A percentile compares a stretch with the other conserved stretches of the same genome.
phyloP scores from a whole-genome alignment of 768 basidiomycete species.

The Mycena capillaripes region DNA sequence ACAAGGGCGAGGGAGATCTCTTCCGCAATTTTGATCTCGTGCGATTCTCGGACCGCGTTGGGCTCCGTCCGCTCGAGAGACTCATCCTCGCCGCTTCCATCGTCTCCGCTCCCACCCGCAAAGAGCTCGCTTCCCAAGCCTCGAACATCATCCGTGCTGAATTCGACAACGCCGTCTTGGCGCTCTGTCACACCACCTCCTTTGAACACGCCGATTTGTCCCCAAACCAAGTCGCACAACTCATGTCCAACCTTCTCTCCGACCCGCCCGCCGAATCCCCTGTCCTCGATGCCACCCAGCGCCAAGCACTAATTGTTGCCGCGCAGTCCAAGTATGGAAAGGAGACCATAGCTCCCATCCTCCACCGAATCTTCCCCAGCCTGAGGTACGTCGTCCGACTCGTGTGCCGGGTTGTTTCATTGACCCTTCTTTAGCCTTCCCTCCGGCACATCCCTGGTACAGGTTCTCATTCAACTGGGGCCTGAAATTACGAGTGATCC shows the following conservation, averaged over 20 bases:
- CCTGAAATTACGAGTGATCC: slow-evolving; percentile 83
- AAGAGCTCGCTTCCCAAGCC: slow-evolving; percentile 75
- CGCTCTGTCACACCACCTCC: slow-evolving; percentile 83
- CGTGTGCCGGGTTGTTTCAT: slow-evolving; percentile 33
- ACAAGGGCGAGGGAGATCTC: slow-evolving; percentile 88
- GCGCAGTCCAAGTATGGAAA: slow-evolving; percentile 86
- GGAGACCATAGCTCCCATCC: slow-evolving; percentile 79
- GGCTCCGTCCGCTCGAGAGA: slow-evolving; percentile 83
- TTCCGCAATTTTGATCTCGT: slow-evolving; percentile 88
- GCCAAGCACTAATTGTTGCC: slow-evolving; percentile 81
- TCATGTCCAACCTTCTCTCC: slow-evolving; percentile 85
- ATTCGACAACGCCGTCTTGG: slow-evolving; percentile 83
- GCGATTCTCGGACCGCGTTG: slow-evolving; percentile 86
- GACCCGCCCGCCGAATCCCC: slow-evolving; percentile 79
- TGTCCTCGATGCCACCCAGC: slow-evolving; percentile 78
- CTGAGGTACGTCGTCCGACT: slow-evolving; percentile 67
- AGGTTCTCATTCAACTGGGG: slow-evolving; percentile 82
- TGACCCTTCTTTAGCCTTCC: slow-evolving; percentile 64
- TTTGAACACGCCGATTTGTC: slow-evolving; percentile 88
- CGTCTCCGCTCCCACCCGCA: slow-evolving; percentile 68
- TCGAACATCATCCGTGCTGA: slow-evolving; percentile 77
- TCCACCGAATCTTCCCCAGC: slow-evolving; percentile 81
- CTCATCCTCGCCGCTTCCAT: slow-evolving; percentile 84
- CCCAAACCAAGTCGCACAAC: slow-evolving; percentile 80
- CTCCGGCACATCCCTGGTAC: slow-evolving; percentile 77